Conservation (phyloP, 257 asterid genomes). For the Solanum stenotomum region DNA sequence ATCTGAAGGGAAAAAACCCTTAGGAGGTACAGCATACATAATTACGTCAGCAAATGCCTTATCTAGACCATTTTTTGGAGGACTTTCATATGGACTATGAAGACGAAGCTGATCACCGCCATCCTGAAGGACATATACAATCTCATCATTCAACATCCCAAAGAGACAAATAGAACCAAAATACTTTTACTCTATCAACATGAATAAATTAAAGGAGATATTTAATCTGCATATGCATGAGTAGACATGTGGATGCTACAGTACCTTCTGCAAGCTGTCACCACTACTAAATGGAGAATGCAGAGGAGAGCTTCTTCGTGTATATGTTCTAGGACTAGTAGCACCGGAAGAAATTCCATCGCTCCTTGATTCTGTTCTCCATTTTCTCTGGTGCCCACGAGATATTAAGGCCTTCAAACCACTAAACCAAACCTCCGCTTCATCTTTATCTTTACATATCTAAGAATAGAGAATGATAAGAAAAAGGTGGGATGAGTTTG, state of each 20-base stretch:
- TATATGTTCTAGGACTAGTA: conserved; percentile 75
- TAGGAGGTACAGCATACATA: conserved; percentile 64
- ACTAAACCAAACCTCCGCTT: conserved; percentile 97
- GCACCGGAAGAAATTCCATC: conserved; percentile 91
- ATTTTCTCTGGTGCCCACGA: conserved; percentile 71
- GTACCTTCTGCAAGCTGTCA: conserved; percentile 76
- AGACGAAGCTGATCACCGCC: conserved; percentile 60
- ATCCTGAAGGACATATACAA: conserved; percentile 43
- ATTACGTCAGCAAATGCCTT: conserved; percentile 71
- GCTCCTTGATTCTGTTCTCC: conserved; percentile 84
- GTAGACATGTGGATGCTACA: background rate
- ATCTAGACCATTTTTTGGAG: conserved; percentile 68
- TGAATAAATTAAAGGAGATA: background rate
- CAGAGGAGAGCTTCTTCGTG: conserved; percentile 83
- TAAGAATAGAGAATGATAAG: conserved; percentile 17
- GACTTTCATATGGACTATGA: conserved; percentile 76
- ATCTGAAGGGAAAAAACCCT: conserved; percentile 67
- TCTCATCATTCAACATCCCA: conserved; percentile 13
- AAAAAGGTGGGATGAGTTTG: background rate
- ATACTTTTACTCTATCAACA: background rate
- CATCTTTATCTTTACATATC: conserved; percentile 98
- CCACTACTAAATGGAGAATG: conserved; percentile 79
- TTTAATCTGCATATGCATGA: background rate
- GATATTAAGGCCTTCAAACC: conserved; percentile 88
- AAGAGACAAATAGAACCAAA: background rate